Evolutionary conservation across 495 filamentous ascomycete genomes (phyloP), one percentile per base, ranked within the genome.

Genomic region (Trichocladium antarcticum): DNA sequence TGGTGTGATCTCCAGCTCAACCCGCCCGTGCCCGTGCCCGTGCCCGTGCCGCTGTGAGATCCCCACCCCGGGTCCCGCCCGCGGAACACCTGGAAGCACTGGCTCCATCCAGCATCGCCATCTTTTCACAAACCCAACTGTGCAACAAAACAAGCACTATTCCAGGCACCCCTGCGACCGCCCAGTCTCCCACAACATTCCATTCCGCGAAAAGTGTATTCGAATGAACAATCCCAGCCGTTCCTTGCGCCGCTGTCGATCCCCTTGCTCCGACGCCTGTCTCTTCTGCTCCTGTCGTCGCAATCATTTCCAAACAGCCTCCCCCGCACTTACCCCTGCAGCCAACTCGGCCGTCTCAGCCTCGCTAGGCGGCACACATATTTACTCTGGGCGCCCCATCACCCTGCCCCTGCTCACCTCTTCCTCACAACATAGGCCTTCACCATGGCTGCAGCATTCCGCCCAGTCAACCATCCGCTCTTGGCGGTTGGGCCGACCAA

Each of bases 381-480:
- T 56, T 51, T 61, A 57, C 45, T 48, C 50, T 11, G 14, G 28
- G 48, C 47, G 39, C 47, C 56, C 57, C 57, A 45, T 51, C 16
- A 29, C 37, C 35, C 36, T 47, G 21, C 38, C 52, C 39, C 28
- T 49, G 48, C 54, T 39, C 49, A 38, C 39, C 48, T 31, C 27
- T 20, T 46, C 22, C 32, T 20, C 5, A 41, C 39, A 31, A 39
- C 47, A 22, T 38, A 32, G 39, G 16, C 37, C 35, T n/a, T 16
- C 46, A 60, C 45, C 38, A 74, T 74, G 71, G 69, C 71, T 47
- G 63, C 69, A 37, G 62, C 81, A 45, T 89, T 90, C 62, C 78
- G 80, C 54, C 79, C 87, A 51, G 84, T 90, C 62, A 88, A 89
- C 68, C 83, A 78, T 45, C 79, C 77, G 49, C 74, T 86, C 21